Base-by-base conservation (phyloP, 1,139 yeast species). In the Pichia cactophila region DNA sequence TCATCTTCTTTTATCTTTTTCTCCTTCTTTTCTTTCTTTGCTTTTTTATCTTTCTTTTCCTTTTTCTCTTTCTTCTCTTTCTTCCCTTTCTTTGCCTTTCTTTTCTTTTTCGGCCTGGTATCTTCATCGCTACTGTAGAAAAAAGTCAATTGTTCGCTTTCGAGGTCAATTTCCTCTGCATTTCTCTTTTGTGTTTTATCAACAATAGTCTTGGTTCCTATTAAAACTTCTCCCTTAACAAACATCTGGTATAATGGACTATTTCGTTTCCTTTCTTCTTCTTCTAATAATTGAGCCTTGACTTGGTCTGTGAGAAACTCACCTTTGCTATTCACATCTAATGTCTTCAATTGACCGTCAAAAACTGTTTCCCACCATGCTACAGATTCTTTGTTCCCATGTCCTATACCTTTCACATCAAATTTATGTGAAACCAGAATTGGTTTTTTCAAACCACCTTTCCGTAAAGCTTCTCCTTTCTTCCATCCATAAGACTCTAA, bases 361-460 rank as follows among this genome's bases (percentile, higher is more conserved):
- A 92, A 92, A 44, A 90, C 72, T 57, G 85, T 75, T 58, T 92
- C 97, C 98, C 98, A 92, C 98, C 98, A 92, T 47, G 87, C 84
- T 60, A 89, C 97, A 23, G 83, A 82, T 50, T 81, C 85, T 47
- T 74, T 74, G 12, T 76, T 68, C 54, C 78, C 83, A 60, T 83
- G 83, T 0, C 96, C 96, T 42, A 92, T 72, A 4, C 98, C 98
- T 62, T 88, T 88, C 51, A 82, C 83, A 62, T 92, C 97, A 58
- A 81, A 82, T 68, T 92, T 89, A 62, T 92, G 97, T 58, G 84
- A 84, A 44, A 92, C 96, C 54, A 92, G 69, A 45, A 92, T 81
- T 0, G 98, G 97, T 61, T 82, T 87, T 59, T 76, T 80, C 49
- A 92, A 68, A 0, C 97, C 95, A 4, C 96, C 97, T 44, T 74